Base-by-base conservation (phyloP, 352 stramenopile genomes). In the Thalassiosira ordinaria region DNA sequence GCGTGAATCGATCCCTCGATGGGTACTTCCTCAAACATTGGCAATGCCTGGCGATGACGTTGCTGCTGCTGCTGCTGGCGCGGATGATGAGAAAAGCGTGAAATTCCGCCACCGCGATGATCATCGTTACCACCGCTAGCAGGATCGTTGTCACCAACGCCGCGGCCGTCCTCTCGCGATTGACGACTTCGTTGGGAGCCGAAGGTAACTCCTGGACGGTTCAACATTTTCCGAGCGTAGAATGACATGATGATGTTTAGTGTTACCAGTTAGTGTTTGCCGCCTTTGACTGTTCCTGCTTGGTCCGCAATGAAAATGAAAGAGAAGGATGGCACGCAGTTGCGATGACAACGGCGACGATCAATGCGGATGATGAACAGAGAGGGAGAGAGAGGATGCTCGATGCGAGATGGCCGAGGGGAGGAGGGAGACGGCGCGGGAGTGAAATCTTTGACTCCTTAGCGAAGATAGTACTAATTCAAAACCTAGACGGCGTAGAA, bases 1-100 rank as follows among this genome's bases (percentile, higher is more conserved):
- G 65, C 65, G 51, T 74, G 51, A 33, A 74, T 74, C 31, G 51
- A 65, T 65, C 65, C 65, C n/a, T 74, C 51, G 51, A 74, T 63
- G 22, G 65, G 65, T 18, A 49, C 33, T n/a, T 72, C 29, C 7
- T 72, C 63, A 46, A 46, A 7, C 37, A 14, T 14, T 14, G 37
- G 7, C 7, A 14, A 46, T 14, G 53, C 24, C 53, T 4, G 16
- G 16, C 53, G 53, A 7, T 18, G 53, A 6, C 18, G 53, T 18
- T 62, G 53, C n/a, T 39, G 53, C 53, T 62, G 53, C 57, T 60
- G 44, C 46, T 59, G 64, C 16, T 14, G 31, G 5, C 16, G 49
- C 0, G 22, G 47, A 46, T 56, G 47, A 31, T 74, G 31, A 8
- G 37, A 26, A 35, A 56, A 64, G 52, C 65, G 49, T 13, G 51